These are phyloP conservation scores for Chaetomium fimeti DNA, from an alignment of 495 filamentous ascomycete genomes.

Conservation along the genomic window DNA sequence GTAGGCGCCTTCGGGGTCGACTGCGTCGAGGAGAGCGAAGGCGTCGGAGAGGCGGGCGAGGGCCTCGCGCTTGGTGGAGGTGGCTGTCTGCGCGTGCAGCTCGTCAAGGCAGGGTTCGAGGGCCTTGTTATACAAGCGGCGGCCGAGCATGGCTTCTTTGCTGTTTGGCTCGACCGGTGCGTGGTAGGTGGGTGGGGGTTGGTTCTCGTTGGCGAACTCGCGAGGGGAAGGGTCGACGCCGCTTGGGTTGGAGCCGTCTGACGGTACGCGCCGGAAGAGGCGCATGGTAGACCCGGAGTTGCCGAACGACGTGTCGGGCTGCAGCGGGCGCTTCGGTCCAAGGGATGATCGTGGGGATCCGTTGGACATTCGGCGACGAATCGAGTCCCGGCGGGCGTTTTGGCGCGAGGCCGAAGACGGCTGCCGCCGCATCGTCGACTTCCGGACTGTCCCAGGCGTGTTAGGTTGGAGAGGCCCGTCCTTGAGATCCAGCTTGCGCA, in stretches of 20 bases:
- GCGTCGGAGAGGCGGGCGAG: constrained; percentile 77
- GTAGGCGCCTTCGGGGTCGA: constrained; percentile 89
- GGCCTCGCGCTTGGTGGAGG: constrained; percentile 72
- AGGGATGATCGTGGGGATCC: constrained; percentile 51
- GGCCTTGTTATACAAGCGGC: constrained; percentile 72
- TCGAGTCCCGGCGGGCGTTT: constrained; percentile 28
- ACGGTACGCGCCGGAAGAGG: constrained; percentile 80
- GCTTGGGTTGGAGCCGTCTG: constrained; percentile 57
- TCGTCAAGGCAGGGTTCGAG: constrained; percentile 81
- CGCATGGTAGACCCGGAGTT: constrained; percentile 86
- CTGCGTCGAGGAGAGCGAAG: constrained; percentile 75
- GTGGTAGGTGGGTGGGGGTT: constrained; percentile 34
- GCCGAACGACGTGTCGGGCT: constrained; percentile 83
- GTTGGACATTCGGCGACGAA: constrained; percentile 38
- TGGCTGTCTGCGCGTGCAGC: constrained; percentile 73
- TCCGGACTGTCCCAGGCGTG: constrained; percentile 53
- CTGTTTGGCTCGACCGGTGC: constrained; percentile 53
- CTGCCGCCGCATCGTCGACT: constrained; percentile 52
- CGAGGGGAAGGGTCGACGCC: constrained; percentile 36
- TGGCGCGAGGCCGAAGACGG: constrained; percentile 47
- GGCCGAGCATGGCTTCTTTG: constrained; percentile 78
- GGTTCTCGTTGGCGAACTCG: constrained; percentile 46
- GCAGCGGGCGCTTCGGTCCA: constrained; percentile 70
- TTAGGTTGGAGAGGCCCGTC: constrained; percentile 53
- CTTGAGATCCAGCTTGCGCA: constrained; percentile 61